phyloP scores from a whole-genome alignment of 2,329 filamentous ascomycete genomes.

The Cladorrhinum sp. region DNA sequence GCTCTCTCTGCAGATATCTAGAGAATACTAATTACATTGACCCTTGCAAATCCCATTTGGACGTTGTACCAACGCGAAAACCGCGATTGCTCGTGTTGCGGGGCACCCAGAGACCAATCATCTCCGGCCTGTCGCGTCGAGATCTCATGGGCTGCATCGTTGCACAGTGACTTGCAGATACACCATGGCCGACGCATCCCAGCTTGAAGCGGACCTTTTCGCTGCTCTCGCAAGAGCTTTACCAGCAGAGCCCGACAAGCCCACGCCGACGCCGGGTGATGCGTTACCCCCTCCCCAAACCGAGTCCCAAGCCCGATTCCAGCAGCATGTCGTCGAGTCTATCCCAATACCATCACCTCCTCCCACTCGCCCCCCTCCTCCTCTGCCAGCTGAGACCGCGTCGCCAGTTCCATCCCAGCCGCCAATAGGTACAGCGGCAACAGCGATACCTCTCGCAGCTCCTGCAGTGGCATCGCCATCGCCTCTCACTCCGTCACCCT shows the following conservation, averaged over 20 bases:
- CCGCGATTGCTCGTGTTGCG: conserved; percentile 1
- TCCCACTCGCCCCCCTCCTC: not conserved
- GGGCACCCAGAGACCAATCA: conserved; percentile 3
- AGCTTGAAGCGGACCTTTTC: conserved; percentile 26
- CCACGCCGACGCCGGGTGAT: not conserved
- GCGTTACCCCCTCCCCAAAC: not conserved
- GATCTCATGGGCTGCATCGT: conserved; percentile 19
- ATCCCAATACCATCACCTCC: not conserved
- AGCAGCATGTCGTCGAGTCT: not conserved
- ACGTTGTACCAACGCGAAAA: not conserved
- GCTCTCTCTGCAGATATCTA: not conserved
- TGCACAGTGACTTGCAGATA: conserved; percentile 7
- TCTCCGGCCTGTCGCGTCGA: not conserved
- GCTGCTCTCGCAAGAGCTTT: conserved; percentile 23
- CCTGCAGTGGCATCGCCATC: not conserved
- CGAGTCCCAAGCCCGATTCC: conserved; percentile 2
- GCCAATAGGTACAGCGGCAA: not conserved
- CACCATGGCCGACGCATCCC: conserved; percentile 26
- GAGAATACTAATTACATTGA: conserved; percentile 6
- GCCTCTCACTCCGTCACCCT: not conserved
- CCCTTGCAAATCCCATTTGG: not conserved
- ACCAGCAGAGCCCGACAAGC: conserved; percentile 2
- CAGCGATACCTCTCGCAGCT: not conserved
- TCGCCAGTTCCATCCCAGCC: not conserved
- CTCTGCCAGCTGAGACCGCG: not conserved